Evolutionary conservation across 345 rosid genomes (phyloP), one percentile per base, ranked within the genome.

Genomic region (Conringia planisiliqua): DNA sequence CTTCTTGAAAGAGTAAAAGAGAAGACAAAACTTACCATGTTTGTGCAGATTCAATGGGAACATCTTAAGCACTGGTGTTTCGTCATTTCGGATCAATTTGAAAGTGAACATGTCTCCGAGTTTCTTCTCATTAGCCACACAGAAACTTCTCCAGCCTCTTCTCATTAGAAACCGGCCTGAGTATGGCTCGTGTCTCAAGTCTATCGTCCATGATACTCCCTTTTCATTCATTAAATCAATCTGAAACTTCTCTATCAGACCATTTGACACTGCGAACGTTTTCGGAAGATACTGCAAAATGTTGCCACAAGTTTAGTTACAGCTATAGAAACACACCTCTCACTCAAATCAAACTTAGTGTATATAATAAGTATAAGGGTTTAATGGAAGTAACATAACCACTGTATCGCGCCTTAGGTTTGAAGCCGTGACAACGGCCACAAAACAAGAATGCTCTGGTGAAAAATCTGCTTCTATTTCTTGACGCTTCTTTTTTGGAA

Each of bases 71-170:
- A 72, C 24, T 39, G 62, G 76, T 39, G 43, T 62, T 51, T 40
- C 36, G 29, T 29, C 44, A 52, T 62, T 62, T 29, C 5, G 7
- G 24, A 72, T 32, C 22, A 62, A 72, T 51, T 39, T n/a, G 43
- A 72, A 29, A 4, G 4, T 42, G 17, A 62, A 2, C 5, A 7
- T 5, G 62, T 61, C 70, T 51, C 70, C 69, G 0, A 62, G 36
- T 51, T 72, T 62, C 57, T 50, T 72, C 51, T 16, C 76, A 72
- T 72, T 72, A 62, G 54, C 52, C 9, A 27, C 54, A 43, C 76
- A 72, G 30, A 72, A 72, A 18, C 70, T 62, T 72, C 62, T 72
- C 76, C 62, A 72, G 17, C 76, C 76, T 29, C 35, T 20, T 51
- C 52, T 51, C n/a, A 62, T 72, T 10, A 39, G 32, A 18, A 10